Percentiles rank a stretch among this genome's conserved stretches.
phyloP scores from a whole-genome alignment of 2,329 filamentous ascomycete genomes.

The Nigrospora oryzae region DNA sequence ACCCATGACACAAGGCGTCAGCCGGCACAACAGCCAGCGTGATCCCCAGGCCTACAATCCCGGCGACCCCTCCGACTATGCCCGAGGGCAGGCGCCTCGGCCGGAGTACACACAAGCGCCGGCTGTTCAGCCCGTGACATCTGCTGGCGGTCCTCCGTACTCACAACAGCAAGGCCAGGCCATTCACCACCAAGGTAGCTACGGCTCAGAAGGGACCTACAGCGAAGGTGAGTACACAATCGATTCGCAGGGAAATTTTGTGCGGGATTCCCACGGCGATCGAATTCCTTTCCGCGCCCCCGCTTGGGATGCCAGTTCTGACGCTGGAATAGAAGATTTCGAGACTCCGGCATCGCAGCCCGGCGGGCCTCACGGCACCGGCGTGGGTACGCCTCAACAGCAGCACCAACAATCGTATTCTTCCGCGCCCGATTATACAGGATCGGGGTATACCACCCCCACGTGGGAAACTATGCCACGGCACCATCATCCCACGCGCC shows the following conservation, averaged over 20 bases:
- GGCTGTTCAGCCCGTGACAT: slow-evolving; percentile 31
- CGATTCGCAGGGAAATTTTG: slow-evolving; percentile 51
- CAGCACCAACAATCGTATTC: slow-evolving; percentile 24
- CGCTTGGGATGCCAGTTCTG: slow-evolving; percentile 31
- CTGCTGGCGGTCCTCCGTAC: slow-evolving; percentile 28
- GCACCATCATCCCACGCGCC: slow-evolving; percentile 79
- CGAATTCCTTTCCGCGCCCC: slow-evolving; percentile 44
- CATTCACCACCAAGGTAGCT: slow-evolving; percentile 37
- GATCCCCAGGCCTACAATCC: slow-evolving; percentile 25
- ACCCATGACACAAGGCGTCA: slow-evolving; percentile 72
- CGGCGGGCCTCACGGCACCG: slow-evolving; percentile 18
- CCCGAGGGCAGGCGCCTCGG: slow-evolving; percentile 17
- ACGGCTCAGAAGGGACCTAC: slow-evolving; percentile 53
- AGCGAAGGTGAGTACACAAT: slow-evolving; percentile 66
- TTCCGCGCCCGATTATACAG: slow-evolving; percentile 51
- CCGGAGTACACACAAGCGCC: slow-evolving; percentile 32
- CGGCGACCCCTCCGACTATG: slow-evolving; percentile 20
- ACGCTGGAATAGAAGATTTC: slow-evolving; percentile 44
- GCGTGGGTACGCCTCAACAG: slow-evolving; percentile 1
- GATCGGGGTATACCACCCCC: slow-evolving; percentile 55
- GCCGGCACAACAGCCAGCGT: slow-evolving; percentile 39
- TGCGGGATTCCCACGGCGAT: slow-evolving; percentile 52
- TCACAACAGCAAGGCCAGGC: slow-evolving; percentile 34
- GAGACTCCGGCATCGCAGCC: slow-evolving; percentile 40
- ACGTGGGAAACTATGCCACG: slow-evolving; percentile 67